Evolutionary conservation across 805 yeast species (phyloP), one percentile per base, ranked within the genome.

Genomic region (Candida piceae): DNA sequence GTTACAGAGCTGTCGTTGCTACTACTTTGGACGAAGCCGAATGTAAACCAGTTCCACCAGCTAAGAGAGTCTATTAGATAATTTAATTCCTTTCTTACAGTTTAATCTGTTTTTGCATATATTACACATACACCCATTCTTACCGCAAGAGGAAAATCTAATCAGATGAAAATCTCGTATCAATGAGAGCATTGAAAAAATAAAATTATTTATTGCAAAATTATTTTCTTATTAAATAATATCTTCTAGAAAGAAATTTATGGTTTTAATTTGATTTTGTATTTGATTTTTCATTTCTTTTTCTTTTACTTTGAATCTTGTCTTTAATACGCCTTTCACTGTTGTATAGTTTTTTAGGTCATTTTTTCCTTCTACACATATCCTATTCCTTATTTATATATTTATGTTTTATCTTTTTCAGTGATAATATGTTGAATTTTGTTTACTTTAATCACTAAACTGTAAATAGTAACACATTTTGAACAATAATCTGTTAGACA

Each of bases 31-130:
- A 93, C 67, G 94, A 78, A 67, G 70, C 66, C 46, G 97, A 90
- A 67, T 88, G 96, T 76, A 84, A 87, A 67, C 72, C 95, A 34
- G 96, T 90, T 46, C 97, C 97, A 49, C 97, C 97, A 41, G 93
- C 95, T 40, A 80, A 84, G 69, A 90, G 98, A 78, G 88, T 87
- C 45, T 90, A 90, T 66, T 90, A 80, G 41, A 16, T 31, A 6
- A 21, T 7, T 20, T 7, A 20, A 20, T 6, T 7, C 22, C 32
- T 23, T 15, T 8, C 25, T 7, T 7, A 20, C 8, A 20, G 22
- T 6, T 6, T 20, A 7, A 7, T 6, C 6, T 20, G 22, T 7
- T 20, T 20, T 20, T 20, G 22, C 9, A 20, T 20, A 20, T 20
- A 20, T 20, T 20, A 7, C 8, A 20, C n/a, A n/a, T n/a, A n/a